Percentiles rank a stretch among this genome's conserved stretches.
Evolutionary conservation across 805 yeast genomes (phyloP).

Genomic region (Saccharomycopsis sp.): DNA sequence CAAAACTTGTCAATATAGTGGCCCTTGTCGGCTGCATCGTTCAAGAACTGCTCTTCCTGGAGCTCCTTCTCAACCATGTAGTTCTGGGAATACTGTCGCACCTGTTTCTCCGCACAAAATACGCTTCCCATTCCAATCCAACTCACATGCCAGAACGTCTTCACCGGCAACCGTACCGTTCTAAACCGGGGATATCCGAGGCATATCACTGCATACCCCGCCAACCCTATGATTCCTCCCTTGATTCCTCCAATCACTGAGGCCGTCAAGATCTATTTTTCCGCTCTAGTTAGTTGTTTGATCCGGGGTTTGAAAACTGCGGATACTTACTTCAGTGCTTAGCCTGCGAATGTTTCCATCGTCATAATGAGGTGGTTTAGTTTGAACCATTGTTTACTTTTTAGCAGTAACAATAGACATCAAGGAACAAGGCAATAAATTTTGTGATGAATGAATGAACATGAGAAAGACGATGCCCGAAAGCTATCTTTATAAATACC

Average conservation of each 20-base stretch:
- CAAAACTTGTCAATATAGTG: slow-evolving; percentile 23
- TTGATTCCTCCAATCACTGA: slow-evolving; percentile 37
- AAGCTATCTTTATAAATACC: too few relatives aligned
- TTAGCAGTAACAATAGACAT: too few relatives aligned
- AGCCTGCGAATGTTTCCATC: slow-evolving; percentile 10
- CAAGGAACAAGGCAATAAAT: too few relatives aligned
- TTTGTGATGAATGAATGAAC: too few relatives aligned
- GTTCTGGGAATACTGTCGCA: slow-evolving; percentile 31
- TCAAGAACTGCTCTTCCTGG: slow-evolving; percentile 33
- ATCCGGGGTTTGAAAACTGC: neutral
- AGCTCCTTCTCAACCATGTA: slow-evolving; percentile 29
- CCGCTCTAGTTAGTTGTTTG: neutral
- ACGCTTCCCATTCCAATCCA: slow-evolving; percentile 38
- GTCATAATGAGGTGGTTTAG: slow-evolving; percentile 13
- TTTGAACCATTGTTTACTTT: slow-evolving; percentile 13
- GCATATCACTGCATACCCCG: slow-evolving; percentile 30
- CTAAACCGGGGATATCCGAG: slow-evolving; percentile 32
- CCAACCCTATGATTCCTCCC: slow-evolving; percentile 34
- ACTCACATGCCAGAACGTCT: slow-evolving; percentile 35
- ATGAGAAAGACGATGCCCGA: too few relatives aligned
- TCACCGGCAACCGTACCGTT: slow-evolving; percentile 34
- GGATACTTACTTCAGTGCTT: slow-evolving; percentile 9
- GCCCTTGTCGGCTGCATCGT: slow-evolving; percentile 42
- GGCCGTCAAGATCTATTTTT: slow-evolving; percentile 24
- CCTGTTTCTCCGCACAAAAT: slow-evolving; percentile 37